Evolutionary conservation across 2,329 filamentous ascomycete genomes (phyloP).

Genomic region (Torrubiella hemipterigena): DNA sequence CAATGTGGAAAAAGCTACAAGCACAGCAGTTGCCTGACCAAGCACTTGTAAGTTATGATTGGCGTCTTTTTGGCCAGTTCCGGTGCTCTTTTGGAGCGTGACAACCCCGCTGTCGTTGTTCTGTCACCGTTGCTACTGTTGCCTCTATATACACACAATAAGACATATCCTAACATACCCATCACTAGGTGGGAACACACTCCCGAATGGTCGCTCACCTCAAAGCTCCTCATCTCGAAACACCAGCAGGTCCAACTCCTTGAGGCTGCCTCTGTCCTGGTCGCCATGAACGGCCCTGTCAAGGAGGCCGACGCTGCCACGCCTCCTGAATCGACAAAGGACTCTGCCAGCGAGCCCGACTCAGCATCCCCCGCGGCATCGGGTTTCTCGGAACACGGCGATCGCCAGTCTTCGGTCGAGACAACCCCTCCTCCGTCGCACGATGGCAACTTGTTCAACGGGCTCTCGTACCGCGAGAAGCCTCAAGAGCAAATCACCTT

Average conservation of each 20-base stretch:
- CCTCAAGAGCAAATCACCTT: constrained; percentile 45
- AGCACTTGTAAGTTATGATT: constrained; percentile 95
- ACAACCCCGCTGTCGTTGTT: too few species aligned
- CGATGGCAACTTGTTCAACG: constrained; percentile 48
- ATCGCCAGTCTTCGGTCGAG: constrained; percentile 73
- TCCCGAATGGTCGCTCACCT: constrained; percentile 93
- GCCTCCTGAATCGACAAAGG: constrained; percentile 52
- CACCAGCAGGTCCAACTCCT: constrained; percentile 97
- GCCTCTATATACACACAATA: too few species aligned
- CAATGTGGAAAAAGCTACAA: constrained; percentile 99
- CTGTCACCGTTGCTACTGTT: too few species aligned
- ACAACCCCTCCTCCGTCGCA: constrained; percentile 80
- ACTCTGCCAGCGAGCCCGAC: constrained; percentile 67
- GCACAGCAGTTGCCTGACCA: constrained; percentile 99
- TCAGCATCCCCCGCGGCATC: constrained; percentile 74
- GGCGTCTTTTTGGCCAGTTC: constrained; percentile 27
- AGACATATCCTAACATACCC: too few species aligned
- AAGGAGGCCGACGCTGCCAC: constrained; percentile 42
- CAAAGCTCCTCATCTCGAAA: constrained; percentile 96
- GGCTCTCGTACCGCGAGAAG: constrained; percentile 41
- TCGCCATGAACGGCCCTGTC: constrained; percentile 63
- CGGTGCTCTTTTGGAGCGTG: constrained; percentile 5
- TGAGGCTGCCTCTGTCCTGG: constrained; percentile 90
- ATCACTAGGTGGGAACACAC: constrained; percentile 99
- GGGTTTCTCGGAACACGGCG: constrained; percentile 65